Conservation (phyloP, 208 protist genomes). For the Acanthamoeba lenticulata region DNA sequence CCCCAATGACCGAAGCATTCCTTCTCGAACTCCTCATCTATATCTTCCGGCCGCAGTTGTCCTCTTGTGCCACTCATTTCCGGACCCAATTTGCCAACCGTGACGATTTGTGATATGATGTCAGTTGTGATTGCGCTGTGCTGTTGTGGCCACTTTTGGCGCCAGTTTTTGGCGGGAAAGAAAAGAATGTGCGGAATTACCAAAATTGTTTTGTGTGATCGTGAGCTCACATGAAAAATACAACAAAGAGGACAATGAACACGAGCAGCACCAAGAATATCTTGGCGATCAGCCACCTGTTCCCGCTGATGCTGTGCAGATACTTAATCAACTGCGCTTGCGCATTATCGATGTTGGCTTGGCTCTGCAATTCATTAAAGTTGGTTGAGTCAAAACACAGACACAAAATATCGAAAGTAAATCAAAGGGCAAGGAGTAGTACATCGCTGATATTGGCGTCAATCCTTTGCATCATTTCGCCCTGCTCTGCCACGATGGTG, state of each 20-base stretch:
- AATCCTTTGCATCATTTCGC: conserved; percentile 59
- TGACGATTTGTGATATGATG: no score
- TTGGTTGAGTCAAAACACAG: neutral
- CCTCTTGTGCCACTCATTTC: no score
- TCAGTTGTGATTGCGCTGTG: no score
- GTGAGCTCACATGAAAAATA: neutral
- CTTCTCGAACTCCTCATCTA: neutral
- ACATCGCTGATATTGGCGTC: conserved; percentile 1
- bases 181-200: no score
- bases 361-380: neutral
- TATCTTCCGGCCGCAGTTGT: no score
- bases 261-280: conserved; percentile 50
- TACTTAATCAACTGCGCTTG: conserved; percentile 22
- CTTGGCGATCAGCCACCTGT: conserved; percentile 37
- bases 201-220: neutral
- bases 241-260: conserved; percentile 28
- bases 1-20: neutral
- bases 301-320: conserved; percentile 25
- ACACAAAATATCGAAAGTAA: neutral
- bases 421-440: no score
- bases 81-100: no score
- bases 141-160: no score
- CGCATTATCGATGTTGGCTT: neutral
- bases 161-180: neutral
- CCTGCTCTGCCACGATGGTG: conserved; percentile 42